phyloP scores from a whole-genome alignment of 805 yeast species.

The Helenozyma baotianmanensis region DNA sequence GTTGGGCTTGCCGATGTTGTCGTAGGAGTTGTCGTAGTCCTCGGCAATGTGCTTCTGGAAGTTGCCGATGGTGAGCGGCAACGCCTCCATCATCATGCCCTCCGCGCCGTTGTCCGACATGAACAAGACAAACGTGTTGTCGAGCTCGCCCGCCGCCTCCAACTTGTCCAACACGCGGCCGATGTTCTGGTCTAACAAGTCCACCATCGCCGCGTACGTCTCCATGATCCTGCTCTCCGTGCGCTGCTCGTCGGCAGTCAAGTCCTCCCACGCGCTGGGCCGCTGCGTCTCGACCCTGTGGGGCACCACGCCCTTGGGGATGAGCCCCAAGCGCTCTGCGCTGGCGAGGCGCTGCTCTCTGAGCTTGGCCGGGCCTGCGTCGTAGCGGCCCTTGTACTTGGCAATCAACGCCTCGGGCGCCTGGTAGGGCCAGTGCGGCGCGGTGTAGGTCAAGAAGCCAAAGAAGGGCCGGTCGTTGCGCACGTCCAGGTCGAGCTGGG shows the following conservation, averaged over 20 bases:
- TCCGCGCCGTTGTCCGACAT: slow-evolving; percentile 67
- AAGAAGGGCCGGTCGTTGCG: slow-evolving; percentile 49
- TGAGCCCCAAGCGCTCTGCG: slow-evolving; percentile 43
- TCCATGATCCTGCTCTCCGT: slow-evolving; percentile 47
- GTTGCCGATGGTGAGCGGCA: slow-evolving; percentile 36
- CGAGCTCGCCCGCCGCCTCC: slow-evolving; percentile 40
- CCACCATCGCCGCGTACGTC: slow-evolving; percentile 63
- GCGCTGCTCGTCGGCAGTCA: slow-evolving; percentile 32
- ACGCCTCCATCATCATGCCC: slow-evolving; percentile 54
- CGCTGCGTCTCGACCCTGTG: slow-evolving; percentile 42
- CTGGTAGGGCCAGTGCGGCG: slow-evolving; percentile 67
- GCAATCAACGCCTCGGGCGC: slow-evolving; percentile 47
- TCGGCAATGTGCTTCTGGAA: slow-evolving; percentile 21
- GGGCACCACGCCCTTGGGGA: slow-evolving; percentile 41
- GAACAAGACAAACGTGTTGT: slow-evolving; percentile 53
- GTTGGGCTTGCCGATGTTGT: slow-evolving; percentile 45
- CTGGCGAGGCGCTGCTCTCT: slow-evolving; percentile 34
- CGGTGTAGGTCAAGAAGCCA: slow-evolving; percentile 53
- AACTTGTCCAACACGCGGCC: slow-evolving; percentile 45
- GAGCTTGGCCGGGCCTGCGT: slow-evolving; percentile 45
- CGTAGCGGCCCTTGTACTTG: slow-evolving; percentile 46
- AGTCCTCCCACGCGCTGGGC: slow-evolving; percentile 40
- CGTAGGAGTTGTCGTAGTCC: slow-evolving; percentile 40
- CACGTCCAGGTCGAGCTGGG: slow-evolving; percentile 23
- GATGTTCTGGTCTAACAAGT: slow-evolving; percentile 45